Base-by-base conservation (phyloP, 2,329 filamentous ascomycete species). In the Gnomoniopsis sp. region DNA sequence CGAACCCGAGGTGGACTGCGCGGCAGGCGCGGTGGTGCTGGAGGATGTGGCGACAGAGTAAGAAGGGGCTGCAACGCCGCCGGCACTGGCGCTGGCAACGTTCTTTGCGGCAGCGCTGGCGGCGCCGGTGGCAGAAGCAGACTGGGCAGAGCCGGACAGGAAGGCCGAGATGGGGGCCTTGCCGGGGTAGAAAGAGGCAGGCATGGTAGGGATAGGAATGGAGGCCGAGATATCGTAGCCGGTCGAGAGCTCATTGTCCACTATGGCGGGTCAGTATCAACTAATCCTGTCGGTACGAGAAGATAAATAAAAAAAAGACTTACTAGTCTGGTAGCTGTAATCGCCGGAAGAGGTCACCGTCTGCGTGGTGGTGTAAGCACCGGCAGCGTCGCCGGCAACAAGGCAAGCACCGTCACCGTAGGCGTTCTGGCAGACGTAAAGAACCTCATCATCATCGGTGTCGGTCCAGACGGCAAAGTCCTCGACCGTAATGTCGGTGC, bases 391-490 rank as follows among this genome's bases (percentile, higher is more conserved):
- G 4, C 53, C 63, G 23, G 58, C 44, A 22, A 62, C 55, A 14
- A 65, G 54, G 57, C 64, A 65, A 7, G 63, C 57, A 8, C 64
- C 64, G 12, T 52, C n/a, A 17, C 64, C 64, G 55, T 64, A 65
- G 8, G 64, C 64, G 49, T 65, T 65, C 52, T 61, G 38, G 56
- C 59, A 61, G 41, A 15, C 55, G 23, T 53, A 56, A 30, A 55
- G 41, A 17, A 66, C 68, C 59, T 76, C 72, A 55, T 66, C 66
- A 57, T 65, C 66, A 57, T 77, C 78, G 0, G 68, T 63, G 56
- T 81, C 78, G 6, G 78, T 81, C 78, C 79, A 80, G 69, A 85
- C 81, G 36, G 74, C 70, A 62, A 84, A 78, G 65, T 83, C 76
- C 3, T 70, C 69, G 59, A 85, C 75, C 17, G 70, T 74, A 62